A percentile compares a stretch with the other conserved stretches of the same genome.
phyloP scores from a whole-genome alignment of 1,139 yeast genomes.

The Pichia sp. region DNA sequence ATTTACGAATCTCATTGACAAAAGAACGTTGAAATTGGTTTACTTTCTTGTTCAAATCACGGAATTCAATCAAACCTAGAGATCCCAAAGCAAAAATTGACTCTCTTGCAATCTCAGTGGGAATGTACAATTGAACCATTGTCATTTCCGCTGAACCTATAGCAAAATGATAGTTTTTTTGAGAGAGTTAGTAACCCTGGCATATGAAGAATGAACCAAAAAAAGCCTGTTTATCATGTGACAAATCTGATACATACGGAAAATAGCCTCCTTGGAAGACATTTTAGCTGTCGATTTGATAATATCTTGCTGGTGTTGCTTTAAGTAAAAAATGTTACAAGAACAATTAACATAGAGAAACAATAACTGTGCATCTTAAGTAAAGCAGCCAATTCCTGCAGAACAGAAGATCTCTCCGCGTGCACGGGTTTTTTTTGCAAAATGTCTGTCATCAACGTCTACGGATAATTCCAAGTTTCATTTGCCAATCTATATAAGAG shows the following conservation, averaged over 20 bases:
- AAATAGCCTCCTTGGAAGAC: constrained; percentile 24
- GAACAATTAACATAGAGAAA: neutral
- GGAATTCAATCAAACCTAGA: constrained; percentile 56
- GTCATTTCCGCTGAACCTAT: constrained; percentile 70
- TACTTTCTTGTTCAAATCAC: constrained; percentile 61
- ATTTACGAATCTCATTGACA: constrained; percentile 57
- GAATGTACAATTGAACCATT: constrained; percentile 63
- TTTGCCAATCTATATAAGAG: too few relatives aligned
- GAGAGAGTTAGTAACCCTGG: neutral
- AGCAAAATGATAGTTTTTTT: neutral
- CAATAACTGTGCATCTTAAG: neutral
- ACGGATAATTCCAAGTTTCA: too few relatives aligned
- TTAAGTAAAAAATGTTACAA: neutral
- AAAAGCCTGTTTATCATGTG: too few relatives aligned
- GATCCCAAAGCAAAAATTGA: constrained; percentile 59
- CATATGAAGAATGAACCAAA: too few relatives aligned
- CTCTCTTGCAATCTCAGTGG: constrained; percentile 63
- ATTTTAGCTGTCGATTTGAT: constrained; percentile 11
- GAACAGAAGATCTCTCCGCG: neutral
- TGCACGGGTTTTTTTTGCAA: neutral
- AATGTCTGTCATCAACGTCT: neutral
- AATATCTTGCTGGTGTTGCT: too few relatives aligned
- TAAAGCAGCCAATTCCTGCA: constrained; percentile 1
- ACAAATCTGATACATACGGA: constrained; percentile 22
- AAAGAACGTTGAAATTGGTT: constrained; percentile 68